Evolutionary conservation across 1,284 basidiomycete species (phyloP).

Genomic region (Mycosarcoma maydis): DNA sequence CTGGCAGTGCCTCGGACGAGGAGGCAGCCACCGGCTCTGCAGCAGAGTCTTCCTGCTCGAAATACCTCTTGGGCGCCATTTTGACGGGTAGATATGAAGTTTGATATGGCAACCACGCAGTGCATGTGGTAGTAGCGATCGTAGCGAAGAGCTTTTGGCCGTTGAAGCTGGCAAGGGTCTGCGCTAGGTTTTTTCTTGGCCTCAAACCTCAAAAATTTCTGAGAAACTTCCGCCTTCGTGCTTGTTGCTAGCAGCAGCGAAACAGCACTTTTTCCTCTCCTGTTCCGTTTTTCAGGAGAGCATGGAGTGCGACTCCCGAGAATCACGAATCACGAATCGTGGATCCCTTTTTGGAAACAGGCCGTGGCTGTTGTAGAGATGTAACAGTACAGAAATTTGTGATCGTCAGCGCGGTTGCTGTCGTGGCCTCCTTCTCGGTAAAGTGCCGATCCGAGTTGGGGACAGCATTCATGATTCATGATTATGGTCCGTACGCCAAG

Average conservation of each 20-base stretch:
- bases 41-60: constrained; percentile 45
- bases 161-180: neutral
- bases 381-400: constrained; percentile 8
- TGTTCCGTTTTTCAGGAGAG: too few relatives aligned
- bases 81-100: too few relatives aligned
- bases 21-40: constrained; percentile 8
- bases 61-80: constrained; percentile 55
- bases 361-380: neutral
- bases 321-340: constrained; percentile 7
- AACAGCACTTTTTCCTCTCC: too few relatives aligned
- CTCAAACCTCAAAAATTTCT: neutral
- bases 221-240: neutral
- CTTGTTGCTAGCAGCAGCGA: too few relatives aligned
- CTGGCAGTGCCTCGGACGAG: constrained; percentile 1
- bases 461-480: too few relatives aligned
- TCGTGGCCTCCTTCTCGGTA: constrained; percentile 25
- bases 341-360: too few relatives aligned
- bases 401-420: constrained; percentile 15
- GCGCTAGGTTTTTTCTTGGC: neutral
- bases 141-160: neutral
- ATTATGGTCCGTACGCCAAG: too few relatives aligned
- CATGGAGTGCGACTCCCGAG: constrained; percentile 2
- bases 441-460: constrained; percentile 1
- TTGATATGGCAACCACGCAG: too few relatives aligned
- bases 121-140: neutral